phyloP scores from a whole-genome alignment of 345 rosid species.

The Brassica carinata region DNA sequence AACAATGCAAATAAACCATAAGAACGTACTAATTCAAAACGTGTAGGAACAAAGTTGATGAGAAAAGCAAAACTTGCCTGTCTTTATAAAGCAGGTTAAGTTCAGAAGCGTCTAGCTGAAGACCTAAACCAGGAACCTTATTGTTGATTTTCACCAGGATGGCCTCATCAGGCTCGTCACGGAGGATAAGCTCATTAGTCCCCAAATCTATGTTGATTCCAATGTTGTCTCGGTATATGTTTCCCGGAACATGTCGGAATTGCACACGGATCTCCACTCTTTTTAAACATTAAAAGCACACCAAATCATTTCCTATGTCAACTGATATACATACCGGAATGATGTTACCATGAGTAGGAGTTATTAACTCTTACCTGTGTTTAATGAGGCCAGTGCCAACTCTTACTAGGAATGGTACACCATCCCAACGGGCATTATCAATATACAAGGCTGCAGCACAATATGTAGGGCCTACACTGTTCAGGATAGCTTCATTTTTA shows the following conservation, averaged over 20 bases:
- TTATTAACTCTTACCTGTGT: conserved; percentile 52
- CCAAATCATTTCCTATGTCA: background rate
- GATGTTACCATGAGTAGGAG: conserved; percentile 3
- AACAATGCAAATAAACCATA: background rate
- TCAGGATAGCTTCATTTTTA: conserved; percentile 42
- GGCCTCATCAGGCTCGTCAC: conserved; percentile 71
- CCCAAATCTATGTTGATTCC: conserved; percentile 56
- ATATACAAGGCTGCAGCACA: conserved; percentile 75
- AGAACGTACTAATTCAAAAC: background rate
- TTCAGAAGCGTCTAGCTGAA: conserved; percentile 78
- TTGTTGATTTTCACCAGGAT: conserved; percentile 72
- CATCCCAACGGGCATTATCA: conserved; percentile 88
- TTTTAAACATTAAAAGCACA: conserved; percentile 35
- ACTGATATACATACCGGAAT: background rate
- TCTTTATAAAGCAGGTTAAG: conserved; percentile 77
- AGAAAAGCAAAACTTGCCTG: conserved; percentile 42
- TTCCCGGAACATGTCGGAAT: conserved; percentile 70
- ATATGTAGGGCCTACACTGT: conserved; percentile 56
- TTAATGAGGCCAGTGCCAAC: conserved; percentile 76
- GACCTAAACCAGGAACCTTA: conserved; percentile 71
- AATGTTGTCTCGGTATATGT: conserved; percentile 58
- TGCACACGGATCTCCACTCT: conserved; percentile 77
- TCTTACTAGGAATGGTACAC: conserved; percentile 71
- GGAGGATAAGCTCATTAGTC: conserved; percentile 65
- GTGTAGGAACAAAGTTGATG: conserved; percentile 3